Evolutionary conservation across 495 filamentous ascomycete species (phyloP).

Genomic region (Neurospora hispaniola): DNA sequence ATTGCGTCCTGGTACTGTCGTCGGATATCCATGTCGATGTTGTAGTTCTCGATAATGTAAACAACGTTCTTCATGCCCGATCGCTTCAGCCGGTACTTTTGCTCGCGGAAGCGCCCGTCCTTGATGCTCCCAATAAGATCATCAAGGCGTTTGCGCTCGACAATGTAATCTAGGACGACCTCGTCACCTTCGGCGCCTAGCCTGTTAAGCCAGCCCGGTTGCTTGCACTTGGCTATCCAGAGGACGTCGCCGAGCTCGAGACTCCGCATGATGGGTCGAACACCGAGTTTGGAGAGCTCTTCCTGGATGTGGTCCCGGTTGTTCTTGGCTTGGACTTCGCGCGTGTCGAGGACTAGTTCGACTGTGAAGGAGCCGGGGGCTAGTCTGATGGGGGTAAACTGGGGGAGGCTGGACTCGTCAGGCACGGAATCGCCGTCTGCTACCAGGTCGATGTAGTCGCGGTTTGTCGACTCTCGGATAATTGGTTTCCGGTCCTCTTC

Average conservation of each 20-base stretch:
- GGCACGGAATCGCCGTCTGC: constrained; percentile 26
- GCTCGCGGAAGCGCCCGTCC: constrained; percentile 75
- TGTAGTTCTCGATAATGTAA: constrained; percentile 70
- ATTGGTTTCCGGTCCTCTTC: constrained; percentile 3
- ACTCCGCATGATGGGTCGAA: constrained; percentile 52
- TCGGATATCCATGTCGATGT: constrained; percentile 37
- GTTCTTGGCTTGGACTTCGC: constrained; percentile 65
- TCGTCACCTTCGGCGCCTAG: constrained; percentile 57
- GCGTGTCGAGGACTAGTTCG: constrained; percentile 63
- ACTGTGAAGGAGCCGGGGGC: constrained; percentile 58
- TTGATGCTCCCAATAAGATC: constrained; percentile 72
- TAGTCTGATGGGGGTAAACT: constrained; percentile 49
- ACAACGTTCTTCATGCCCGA: constrained; percentile 65
- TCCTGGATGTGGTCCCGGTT: constrained; percentile 72
- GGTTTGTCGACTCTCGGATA: background rate
- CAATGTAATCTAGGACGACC: constrained; percentile 68
- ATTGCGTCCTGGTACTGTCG: constrained; percentile 54
- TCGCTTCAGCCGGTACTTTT: constrained; percentile 68
- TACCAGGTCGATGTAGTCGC: constrained; percentile 28
- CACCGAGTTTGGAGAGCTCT: constrained; percentile 56
- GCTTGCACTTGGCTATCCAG: constrained; percentile 68
- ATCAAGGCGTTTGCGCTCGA: constrained; percentile 75
- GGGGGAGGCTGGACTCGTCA: constrained; percentile 30
- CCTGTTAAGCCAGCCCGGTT: constrained; percentile 43
- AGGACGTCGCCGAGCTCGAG: constrained; percentile 68